Percentiles rank a stretch among this genome's conserved stretches.
Evolutionary conservation across 805 yeast species (phyloP).

Genomic region (Kodamaea laetipori): DNA sequence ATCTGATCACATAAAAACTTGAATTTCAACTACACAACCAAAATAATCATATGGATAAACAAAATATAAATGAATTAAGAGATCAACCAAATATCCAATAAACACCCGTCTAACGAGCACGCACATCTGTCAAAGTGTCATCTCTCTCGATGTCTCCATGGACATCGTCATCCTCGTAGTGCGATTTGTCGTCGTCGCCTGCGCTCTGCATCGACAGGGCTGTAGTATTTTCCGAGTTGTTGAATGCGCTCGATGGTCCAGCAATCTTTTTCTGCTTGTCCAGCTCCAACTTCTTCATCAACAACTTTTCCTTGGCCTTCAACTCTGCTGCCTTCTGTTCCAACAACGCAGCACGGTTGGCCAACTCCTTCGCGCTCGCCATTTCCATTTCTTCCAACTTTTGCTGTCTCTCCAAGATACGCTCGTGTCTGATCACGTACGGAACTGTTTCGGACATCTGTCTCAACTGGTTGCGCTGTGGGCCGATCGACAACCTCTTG

Average conservation of each 20-base stretch:
- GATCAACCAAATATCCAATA: not conserved
- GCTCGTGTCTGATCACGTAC: constrained; percentile 77
- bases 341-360: constrained; percentile 71
- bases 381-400: constrained; percentile 79
- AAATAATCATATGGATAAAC: constrained; percentile 5
- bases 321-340: constrained; percentile 74
- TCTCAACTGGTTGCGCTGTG: constrained; percentile 64
- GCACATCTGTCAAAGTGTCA: constrained; percentile 9
- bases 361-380: constrained; percentile 72
- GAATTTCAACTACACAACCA: not conserved
- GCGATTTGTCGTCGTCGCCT: constrained; percentile 5
- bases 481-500: constrained; percentile 47
- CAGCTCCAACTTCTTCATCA: constrained; percentile 45
- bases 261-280: constrained; percentile 20
- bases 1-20: no score
- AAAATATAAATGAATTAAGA: constrained; percentile 5
- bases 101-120: constrained; percentile 1
- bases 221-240: constrained; percentile 12
- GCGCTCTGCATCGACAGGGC: constrained; percentile 10
- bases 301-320: constrained; percentile 61
- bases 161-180: not conserved
- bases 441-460: constrained; percentile 84
- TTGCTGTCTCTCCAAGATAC: constrained; percentile 71
- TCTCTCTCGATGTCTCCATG: constrained; percentile 6
- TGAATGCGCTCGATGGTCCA: constrained; percentile 6